Base-by-base conservation (phyloP, 1,139 yeast genomes). In the Candida sanyaensis region DNA sequence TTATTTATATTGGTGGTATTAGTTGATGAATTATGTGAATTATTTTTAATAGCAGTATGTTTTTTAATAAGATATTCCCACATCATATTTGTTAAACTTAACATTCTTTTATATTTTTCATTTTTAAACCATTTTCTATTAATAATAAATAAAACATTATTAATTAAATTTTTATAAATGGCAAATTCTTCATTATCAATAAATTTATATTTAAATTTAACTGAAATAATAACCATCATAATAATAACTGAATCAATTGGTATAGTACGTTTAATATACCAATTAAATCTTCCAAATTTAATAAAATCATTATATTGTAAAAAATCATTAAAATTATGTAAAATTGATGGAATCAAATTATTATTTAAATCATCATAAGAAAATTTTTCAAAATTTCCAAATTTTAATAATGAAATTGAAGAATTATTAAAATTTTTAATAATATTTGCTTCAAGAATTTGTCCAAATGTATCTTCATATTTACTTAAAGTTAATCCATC, bases 221-320 rank as follows among this genome's bases (percentile, higher is more conserved):
- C 77, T 1, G 80, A 72, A 43, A 82, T 69, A 27, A 81, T 77
- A 23, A 80, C 76, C 56, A 80, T 69, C 54, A 81, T 65, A 47
- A 81, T 62, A 24, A 81, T 77, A 9, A 82, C 73, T n/a, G 84
- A 80, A 59, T 82, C 86, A 46, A 81, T 68, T 3, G 87, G 87
- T 44, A 82, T 75, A 5, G 81, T 78, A 45, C 84, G 68, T 56
- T 81, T 77, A 44, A 81, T 73, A 53, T 80, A 82, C 86, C 86
- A 82, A 56, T 81, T 82, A 60, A 69, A 82, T 50, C 70, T 73
- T 0, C 81, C 81, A 55, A 77, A 69, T 49, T 75, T 75, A 53
- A 75, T 70, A 49, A 75, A 75, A 55, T 75, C 80, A 54, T 75
- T 75, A 54, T 75, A 75, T 57, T 75, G 70, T 43, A 76, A 63